phyloP scores from a whole-genome alignment of 1,284 basidiomycete species.

The Puccinia triticina region DNA sequence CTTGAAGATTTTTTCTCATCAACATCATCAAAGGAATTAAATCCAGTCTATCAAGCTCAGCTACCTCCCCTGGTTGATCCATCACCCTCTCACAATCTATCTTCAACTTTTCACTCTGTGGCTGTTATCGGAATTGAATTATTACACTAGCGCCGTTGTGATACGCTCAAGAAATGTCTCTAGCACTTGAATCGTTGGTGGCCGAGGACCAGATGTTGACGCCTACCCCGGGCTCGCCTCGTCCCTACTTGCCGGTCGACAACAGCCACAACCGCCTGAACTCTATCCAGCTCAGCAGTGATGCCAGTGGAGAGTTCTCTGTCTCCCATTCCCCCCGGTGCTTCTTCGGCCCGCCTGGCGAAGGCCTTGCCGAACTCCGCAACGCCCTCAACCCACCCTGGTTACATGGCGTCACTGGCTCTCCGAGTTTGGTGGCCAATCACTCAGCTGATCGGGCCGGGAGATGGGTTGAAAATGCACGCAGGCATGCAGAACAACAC shows the following conservation, averaged over 20 bases:
- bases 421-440: conserved; percentile 30
- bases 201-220: conserved; percentile 24
- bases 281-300: conserved; percentile 50
- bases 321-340: conserved; percentile 38
- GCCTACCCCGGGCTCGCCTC: conserved; percentile 33
- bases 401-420: conserved; percentile 45
- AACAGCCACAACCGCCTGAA: conserved; percentile 41
- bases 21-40: conserved; percentile 23
- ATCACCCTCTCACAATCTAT: conserved; percentile 1
- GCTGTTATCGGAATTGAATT: background rate
- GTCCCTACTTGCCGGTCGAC: conserved; percentile 26
- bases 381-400: conserved; percentile 49
- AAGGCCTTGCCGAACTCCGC: conserved; percentile 42
- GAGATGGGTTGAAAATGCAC: conserved; percentile 37
- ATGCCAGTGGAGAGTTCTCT: conserved; percentile 47
- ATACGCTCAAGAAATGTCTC: conserved; percentile 4
- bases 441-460: conserved; percentile 21
- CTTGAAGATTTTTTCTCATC: conserved; percentile 5
- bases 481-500: conserved; percentile 22
- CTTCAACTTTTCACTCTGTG: background rate
- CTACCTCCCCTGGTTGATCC: conserved; percentile 23
- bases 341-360: conserved; percentile 42
- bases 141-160: background rate
- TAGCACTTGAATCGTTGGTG: conserved; percentile 21
- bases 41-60: conserved; percentile 24